phyloP scores from a whole-genome alignment of 1,284 basidiomycete species.

The Pseudozyma thailandica region DNA sequence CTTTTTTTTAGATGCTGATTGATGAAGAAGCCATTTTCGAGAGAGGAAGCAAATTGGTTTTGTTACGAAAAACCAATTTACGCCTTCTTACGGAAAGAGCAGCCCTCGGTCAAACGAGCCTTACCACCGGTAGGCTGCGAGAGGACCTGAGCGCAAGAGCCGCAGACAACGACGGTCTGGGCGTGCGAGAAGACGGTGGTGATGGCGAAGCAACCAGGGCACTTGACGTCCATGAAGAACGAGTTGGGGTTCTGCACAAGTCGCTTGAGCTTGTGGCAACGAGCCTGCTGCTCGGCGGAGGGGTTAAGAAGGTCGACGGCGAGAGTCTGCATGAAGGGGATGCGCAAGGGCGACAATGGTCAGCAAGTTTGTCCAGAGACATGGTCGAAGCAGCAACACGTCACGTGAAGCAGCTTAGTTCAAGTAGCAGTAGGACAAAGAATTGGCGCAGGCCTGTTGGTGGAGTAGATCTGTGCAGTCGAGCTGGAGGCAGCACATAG shows the following conservation, averaged over 20 bases:
- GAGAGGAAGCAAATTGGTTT: slow-evolving; percentile 1
- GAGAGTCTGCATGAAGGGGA: slow-evolving; percentile 78
- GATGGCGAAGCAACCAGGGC: slow-evolving; percentile 94
- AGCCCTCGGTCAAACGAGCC: slow-evolving; percentile 92
- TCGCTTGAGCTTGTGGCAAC: slow-evolving; percentile 94
- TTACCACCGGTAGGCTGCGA: slow-evolving; percentile 99
- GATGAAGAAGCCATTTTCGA: slow-evolving; percentile 4
- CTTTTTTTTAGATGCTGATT: slow-evolving; percentile 14
- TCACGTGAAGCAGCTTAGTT: slow-evolving; percentile 8
- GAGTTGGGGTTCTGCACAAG: slow-evolving; percentile 83
- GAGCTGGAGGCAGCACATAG: not conserved
- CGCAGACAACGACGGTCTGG: slow-evolving; percentile 91
- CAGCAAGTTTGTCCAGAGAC: not conserved
- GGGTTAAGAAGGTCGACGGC: slow-evolving; percentile 98
- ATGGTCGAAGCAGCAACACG: not conserved
- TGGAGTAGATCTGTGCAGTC: not conserved
- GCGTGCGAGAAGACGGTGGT: slow-evolving; percentile 96
- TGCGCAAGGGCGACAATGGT: slow-evolving; percentile 1
- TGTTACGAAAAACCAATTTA: slow-evolving; percentile 32
- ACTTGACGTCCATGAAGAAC: slow-evolving; percentile 99
- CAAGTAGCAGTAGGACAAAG: not conserved
- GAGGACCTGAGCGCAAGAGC: slow-evolving; percentile 91
- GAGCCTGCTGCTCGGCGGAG: slow-evolving; percentile 79
- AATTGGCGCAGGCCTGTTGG: not conserved
- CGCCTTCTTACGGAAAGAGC: slow-evolving; percentile 65